These are phyloP conservation scores for Solanum medicagineum DNA, from an alignment of 257 asterid species.

Conservation along the genomic window DNA sequence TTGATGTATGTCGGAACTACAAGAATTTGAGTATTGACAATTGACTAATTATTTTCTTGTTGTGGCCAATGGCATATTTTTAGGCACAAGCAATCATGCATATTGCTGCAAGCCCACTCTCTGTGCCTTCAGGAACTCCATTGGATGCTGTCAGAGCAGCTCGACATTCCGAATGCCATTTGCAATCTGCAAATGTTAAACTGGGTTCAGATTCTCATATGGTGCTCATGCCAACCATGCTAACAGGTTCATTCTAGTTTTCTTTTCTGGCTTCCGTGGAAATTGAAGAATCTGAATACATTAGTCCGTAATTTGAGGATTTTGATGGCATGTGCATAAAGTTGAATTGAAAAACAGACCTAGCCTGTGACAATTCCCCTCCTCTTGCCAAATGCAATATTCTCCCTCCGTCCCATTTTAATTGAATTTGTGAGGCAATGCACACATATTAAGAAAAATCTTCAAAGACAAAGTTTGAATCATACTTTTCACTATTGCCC, in stretches of 20 bases:
- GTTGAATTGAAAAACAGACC: neutral
- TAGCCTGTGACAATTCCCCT: neutral
- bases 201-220: constrained; percentile 38
- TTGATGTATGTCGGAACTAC: neutral
- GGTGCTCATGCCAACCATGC: constrained; percentile 41
- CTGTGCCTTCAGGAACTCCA: constrained; percentile 42
- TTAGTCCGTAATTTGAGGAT: neutral
- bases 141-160: constrained; percentile 28
- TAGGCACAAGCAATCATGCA: constrained; percentile 77
- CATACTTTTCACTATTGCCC: too few relatives aligned
- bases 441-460: too few relatives aligned
- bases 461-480: too few relatives aligned
- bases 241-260: constrained; percentile 31
- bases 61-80: neutral
- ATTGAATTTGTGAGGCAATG: too few relatives aligned
- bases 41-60: neutral
- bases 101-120: constrained; percentile 71
- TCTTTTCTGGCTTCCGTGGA: neutral
- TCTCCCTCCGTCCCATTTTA: neutral
- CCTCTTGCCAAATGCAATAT: neutral
- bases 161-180: constrained; percentile 38
- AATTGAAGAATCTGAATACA: neutral
- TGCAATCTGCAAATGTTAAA: constrained; percentile 32
- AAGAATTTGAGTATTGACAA: neutral
- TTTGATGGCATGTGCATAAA: neutral